Conservation (phyloP, 2,329 filamentous ascomycete genomes). For the Alternaria gaisen region DNA sequence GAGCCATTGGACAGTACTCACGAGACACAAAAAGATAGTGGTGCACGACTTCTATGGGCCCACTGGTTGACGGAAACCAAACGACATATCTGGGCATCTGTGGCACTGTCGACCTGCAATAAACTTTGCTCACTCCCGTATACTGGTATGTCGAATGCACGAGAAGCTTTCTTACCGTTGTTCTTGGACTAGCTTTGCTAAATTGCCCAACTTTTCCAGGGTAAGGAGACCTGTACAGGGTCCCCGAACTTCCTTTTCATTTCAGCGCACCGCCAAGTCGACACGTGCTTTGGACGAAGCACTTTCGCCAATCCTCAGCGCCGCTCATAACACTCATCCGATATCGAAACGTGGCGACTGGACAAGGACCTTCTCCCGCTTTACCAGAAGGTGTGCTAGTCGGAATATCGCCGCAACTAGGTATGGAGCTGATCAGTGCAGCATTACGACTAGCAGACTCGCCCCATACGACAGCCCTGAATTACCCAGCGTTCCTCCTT, state of each 20-base stretch:
- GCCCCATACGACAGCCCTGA: constrained; percentile 23
- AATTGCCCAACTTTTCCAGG: constrained; percentile 20
- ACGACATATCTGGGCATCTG: constrained; percentile 25
- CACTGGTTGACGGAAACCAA: constrained; percentile 33
- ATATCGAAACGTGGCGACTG: constrained; percentile 41
- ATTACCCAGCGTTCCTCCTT: constrained; percentile 22
- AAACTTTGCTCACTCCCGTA: constrained; percentile 20
- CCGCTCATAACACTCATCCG: constrained; percentile 25
- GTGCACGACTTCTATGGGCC: constrained; percentile 29
- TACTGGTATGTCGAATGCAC: constrained; percentile 9
- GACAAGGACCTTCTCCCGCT: constrained; percentile 32
- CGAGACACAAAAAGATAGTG: constrained; percentile 25
- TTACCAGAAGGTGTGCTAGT: constrained; percentile 32
- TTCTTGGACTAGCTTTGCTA: constrained; percentile 7
- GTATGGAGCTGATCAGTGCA: constrained; percentile 41
- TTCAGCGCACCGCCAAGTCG: constrained; percentile 23
- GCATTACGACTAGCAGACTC: constrained; percentile 35
- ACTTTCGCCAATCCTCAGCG: constrained; percentile 28
- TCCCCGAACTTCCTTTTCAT: constrained; percentile 18
- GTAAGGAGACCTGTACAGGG: constrained; percentile 15
- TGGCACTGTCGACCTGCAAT: constrained; percentile 36
- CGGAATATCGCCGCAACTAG: constrained; percentile 28
- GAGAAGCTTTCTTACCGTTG: constrained; percentile 1
- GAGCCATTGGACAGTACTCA: constrained; percentile 30
- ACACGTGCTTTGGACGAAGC: constrained; percentile 33